phyloP scores from a whole-genome alignment of 2,329 filamentous ascomycete species.

The Trichoderma sp. region DNA sequence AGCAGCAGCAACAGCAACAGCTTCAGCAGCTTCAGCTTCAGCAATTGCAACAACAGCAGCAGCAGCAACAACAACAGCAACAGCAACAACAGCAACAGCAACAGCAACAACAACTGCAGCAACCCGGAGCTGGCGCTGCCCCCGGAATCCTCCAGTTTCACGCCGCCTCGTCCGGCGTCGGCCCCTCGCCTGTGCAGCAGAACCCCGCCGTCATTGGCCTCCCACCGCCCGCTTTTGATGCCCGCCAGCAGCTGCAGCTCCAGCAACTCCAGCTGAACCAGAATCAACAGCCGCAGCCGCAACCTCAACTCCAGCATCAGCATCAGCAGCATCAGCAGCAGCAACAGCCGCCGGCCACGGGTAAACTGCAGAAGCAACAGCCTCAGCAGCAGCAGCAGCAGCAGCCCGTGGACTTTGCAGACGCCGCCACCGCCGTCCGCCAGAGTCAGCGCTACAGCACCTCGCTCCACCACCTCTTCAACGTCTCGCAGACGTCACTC shows the following conservation, averaged over 20 bases:
- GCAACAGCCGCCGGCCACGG: slow-evolving; percentile 13
- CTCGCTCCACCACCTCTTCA: slow-evolving; percentile 34
- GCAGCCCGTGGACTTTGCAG: slow-evolving; percentile 40
- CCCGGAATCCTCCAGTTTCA: slow-evolving; percentile 11
- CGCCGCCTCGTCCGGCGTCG: slow-evolving; percentile 17
- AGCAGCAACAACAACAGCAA: slow-evolving; percentile 32
- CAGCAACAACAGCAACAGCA: slow-evolving; percentile 27
- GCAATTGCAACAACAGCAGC: slow-evolving; percentile 30
- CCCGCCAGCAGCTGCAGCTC: slow-evolving; percentile 26
- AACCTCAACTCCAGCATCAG: slow-evolving; percentile 22
- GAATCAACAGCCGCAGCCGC: background rate
- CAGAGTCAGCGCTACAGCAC: slow-evolving; percentile 50
- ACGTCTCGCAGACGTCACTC: slow-evolving; percentile 28
- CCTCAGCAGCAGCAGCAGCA: slow-evolving; percentile 30
- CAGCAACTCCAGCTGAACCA: slow-evolving; percentile 25
- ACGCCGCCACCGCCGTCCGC: slow-evolving; percentile 39
- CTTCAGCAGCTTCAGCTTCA: slow-evolving; percentile 29
- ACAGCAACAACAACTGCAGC: slow-evolving; percentile 31
- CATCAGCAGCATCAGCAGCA: slow-evolving; percentile 27
- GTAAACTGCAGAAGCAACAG: slow-evolving; percentile 33
- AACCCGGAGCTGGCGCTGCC: slow-evolving; percentile 41
- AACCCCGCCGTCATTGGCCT: slow-evolving; percentile 28
- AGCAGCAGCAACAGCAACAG: slow-evolving; percentile 32
- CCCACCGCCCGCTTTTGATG: slow-evolving; percentile 26
- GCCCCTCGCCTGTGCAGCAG: slow-evolving; percentile 12